A percentile compares a stretch with the other conserved stretches of the same genome.
These are phyloP conservation scores for Sphaerulina vaccinii DNA, from an alignment of 2,329 filamentous ascomycete genomes.

Conservation along the genomic window DNA sequence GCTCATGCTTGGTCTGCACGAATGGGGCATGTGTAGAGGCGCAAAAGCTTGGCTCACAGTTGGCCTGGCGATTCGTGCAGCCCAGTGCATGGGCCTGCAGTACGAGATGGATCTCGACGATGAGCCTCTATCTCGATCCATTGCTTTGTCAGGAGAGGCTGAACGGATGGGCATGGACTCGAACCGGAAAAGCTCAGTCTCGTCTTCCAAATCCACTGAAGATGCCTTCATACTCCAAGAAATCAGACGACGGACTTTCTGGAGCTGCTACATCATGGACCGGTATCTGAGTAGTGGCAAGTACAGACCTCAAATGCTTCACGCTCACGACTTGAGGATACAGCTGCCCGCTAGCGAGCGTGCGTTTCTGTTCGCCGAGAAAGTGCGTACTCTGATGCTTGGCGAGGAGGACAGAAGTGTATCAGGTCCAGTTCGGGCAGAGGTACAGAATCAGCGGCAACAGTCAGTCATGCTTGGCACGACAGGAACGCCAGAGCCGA, in stretches of 20 bases:
- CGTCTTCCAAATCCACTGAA: conserved; percentile 26
- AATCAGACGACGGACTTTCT: conserved; percentile 67
- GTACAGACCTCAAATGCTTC: conserved; percentile 59
- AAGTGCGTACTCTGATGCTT: conserved; percentile 54
- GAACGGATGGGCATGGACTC: conserved; percentile 40
- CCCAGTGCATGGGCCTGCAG: conserved; percentile 61
- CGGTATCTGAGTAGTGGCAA: conserved; percentile 66
- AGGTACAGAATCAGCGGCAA: conserved; percentile 47
- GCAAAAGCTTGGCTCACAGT: conserved; percentile 65
- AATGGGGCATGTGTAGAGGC: conserved; percentile 66
- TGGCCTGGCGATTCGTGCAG: conserved; percentile 59
- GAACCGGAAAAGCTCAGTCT: conserved; percentile 29
- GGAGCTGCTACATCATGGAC: conserved; percentile 72
- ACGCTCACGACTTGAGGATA: conserved; percentile 59
- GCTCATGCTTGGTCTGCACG: conserved; percentile 69
- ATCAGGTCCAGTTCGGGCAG: conserved; percentile 39
- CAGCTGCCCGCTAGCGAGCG: conserved; percentile 68
- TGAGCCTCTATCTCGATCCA: conserved; percentile 38
- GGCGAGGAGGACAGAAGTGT: conserved; percentile 44
- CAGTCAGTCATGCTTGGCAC: conserved; percentile 42
- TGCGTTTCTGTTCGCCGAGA: conserved; percentile 61
- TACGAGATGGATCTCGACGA: conserved; percentile 52
- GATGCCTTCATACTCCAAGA: conserved; percentile 60
- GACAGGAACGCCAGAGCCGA: conserved; percentile 24
- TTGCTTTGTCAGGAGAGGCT: conserved; percentile 40